Evolutionary conservation across 768 basidiomycete species (phyloP).

Genomic region (Gloeopeniophorella convolvens): DNA sequence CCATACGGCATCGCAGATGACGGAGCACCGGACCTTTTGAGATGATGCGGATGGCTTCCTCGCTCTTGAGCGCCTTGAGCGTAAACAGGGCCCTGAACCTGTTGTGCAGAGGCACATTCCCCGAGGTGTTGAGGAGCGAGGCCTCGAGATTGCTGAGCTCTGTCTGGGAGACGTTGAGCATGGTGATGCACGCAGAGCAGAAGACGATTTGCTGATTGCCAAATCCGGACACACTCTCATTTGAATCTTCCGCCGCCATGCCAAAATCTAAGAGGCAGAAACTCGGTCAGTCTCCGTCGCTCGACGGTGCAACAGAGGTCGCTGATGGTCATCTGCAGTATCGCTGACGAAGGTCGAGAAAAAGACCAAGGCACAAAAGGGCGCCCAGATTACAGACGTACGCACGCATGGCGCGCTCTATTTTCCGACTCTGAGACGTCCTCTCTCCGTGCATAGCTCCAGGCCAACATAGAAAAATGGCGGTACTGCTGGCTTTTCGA

Average conservation of each 20-base stretch:
- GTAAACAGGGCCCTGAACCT: slow-evolving; percentile 91
- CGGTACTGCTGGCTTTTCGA: slow-evolving; percentile 94
- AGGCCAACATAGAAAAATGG: slow-evolving; percentile 82
- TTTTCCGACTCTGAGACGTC: background rate
- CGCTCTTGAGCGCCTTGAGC: slow-evolving; percentile 72
- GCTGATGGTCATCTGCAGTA: slow-evolving; percentile 41
- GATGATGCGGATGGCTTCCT: slow-evolving; percentile 79
- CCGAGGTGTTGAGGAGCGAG: slow-evolving; percentile 69
- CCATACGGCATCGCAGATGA: background rate
- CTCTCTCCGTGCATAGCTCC: slow-evolving; percentile 45
- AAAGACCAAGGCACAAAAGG: slow-evolving; percentile 90
- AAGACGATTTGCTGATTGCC: slow-evolving; percentile 7
- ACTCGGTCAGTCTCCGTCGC: slow-evolving; percentile 53
- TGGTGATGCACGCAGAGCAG: background rate
- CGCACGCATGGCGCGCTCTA: slow-evolving; percentile 20
- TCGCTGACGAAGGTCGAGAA: slow-evolving; percentile 92
- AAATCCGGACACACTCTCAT: slow-evolving; percentile 23
- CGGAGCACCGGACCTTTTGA: slow-evolving; percentile 54
- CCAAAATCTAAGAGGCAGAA: slow-evolving; percentile 87
- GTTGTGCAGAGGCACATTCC: slow-evolving; percentile 71
- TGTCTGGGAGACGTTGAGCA: slow-evolving; percentile 32
- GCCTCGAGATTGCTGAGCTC: slow-evolving; percentile 67
- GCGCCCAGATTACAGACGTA: slow-evolving; percentile 73
- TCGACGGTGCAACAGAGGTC: slow-evolving; percentile 3
- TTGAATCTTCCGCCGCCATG: slow-evolving; percentile 43